Percentiles rank a stretch among this genome's conserved stretches.
These are phyloP conservation scores for Leccinum incarnatum DNA, from an alignment of 768 basidiomycete species.

Conservation along the genomic window DNA sequence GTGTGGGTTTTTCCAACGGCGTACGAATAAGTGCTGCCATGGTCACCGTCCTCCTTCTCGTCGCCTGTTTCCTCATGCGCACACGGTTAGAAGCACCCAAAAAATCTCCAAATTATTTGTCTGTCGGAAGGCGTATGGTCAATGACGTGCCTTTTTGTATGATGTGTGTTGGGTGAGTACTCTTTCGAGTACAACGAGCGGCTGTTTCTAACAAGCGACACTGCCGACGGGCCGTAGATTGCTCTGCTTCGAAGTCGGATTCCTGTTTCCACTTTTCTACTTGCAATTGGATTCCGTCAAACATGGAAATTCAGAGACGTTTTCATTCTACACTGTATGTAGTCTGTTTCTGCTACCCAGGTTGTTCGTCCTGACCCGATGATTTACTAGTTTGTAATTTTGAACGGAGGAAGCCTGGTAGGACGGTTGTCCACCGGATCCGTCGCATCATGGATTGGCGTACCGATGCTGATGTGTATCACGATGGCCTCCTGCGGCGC, in stretches of 20 bases:
- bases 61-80: slow-evolving; percentile 8
- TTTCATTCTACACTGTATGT: slow-evolving; percentile 54
- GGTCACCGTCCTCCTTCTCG: slow-evolving; percentile 35
- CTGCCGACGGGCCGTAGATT: slow-evolving; percentile 1
- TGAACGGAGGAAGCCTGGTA: slow-evolving; percentile 50
- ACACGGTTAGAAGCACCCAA: neutral
- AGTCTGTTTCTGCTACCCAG: neutral
- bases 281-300: neutral
- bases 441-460: slow-evolving; percentile 40
- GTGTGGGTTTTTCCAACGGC: neutral
- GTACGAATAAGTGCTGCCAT: slow-evolving; percentile 17
- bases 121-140: neutral
- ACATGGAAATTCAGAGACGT: slow-evolving; percentile 3
- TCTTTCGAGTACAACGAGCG: neutral
- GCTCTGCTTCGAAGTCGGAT: slow-evolving; percentile 34
- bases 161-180: neutral
- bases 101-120: neutral
- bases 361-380: neutral
- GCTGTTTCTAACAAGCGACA: neutral
- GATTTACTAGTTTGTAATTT: slow-evolving; percentile 40
- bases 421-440: slow-evolving; percentile 31
- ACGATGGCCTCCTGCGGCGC: slow-evolving; percentile 31
- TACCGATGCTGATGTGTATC: slow-evolving; percentile 41
- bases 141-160: neutral
- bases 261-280: slow-evolving; percentile 41